phyloP scores from a whole-genome alignment of 2,329 filamentous ascomycete species.

The Dothistroma septosporum region DNA sequence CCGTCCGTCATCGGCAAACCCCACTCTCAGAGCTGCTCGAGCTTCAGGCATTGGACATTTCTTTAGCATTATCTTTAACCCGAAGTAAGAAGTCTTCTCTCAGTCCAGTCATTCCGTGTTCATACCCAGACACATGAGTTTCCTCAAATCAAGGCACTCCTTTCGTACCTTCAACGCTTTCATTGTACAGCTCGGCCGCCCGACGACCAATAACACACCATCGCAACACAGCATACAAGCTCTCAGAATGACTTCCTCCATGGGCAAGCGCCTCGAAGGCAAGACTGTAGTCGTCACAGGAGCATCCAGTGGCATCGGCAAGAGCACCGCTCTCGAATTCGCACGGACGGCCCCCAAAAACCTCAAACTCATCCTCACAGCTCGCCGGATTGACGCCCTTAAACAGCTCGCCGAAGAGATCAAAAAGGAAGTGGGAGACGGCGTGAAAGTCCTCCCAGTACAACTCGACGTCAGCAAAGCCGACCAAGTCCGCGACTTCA shows the following conservation, averaged over 20 bases:
- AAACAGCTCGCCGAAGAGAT: constrained; percentile 75
- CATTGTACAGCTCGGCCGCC: constrained; percentile 1
- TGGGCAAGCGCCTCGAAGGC: constrained; percentile 69
- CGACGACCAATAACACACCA: background rate
- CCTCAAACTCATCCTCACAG: constrained; percentile 81
- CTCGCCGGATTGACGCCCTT: constrained; percentile 75
- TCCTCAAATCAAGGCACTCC: background rate
- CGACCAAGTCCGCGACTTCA: constrained; percentile 68
- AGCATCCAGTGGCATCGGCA: constrained; percentile 88
- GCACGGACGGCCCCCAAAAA: constrained; percentile 75
- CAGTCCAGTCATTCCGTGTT: background rate
- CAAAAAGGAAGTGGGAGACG: constrained; percentile 67
- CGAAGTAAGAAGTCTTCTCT: constrained; percentile 2
- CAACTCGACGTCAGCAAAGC: constrained; percentile 83
- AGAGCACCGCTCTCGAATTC: constrained; percentile 81
- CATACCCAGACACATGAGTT: constrained; percentile 5
- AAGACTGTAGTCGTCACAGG: constrained; percentile 92
- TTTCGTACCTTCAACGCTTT: constrained; percentile 3
- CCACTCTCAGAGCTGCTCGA: background rate
- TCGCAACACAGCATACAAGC: background rate
- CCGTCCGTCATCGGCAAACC: constrained; percentile 5
- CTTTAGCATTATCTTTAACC: constrained; percentile 9
- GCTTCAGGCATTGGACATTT: constrained; percentile 6
- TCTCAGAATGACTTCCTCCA: constrained; percentile 12
- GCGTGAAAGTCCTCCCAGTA: constrained; percentile 76